Base-by-base conservation (phyloP, 2,329 filamentous ascomycete species). In the Phyllosticta paracitricarpa region DNA sequence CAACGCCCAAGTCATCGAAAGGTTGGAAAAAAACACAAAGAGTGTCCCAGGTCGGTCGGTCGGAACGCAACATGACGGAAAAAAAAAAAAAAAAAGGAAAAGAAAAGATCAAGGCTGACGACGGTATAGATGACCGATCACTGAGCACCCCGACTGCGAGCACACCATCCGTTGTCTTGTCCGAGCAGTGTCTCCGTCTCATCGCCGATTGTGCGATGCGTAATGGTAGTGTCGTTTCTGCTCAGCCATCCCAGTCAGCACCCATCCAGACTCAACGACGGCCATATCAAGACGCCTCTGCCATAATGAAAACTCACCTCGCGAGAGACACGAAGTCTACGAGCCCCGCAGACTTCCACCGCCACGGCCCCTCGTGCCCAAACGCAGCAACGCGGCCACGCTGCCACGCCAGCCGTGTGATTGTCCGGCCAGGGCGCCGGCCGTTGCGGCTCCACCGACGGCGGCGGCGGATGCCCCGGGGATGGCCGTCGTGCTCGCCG, bases 281-380 rank as follows among this genome's bases (percentile, higher is more conserved):
- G 1, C 30, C 7, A 33, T 33, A 1, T 7, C 30, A 10, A 40
- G 10, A 40, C 8, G 14, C 33, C 10, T 17, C 10, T n/a, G 28
- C 28, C 28, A 1, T 30, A 4, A 30, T 30, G 14, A 17, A 48
- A 17, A n/a, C 53, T 58, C 30, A 58, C 56, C 56, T 58, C 40
- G 8, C 19, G 5, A 8, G 51, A 35, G 51, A 61, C 40, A 48
- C 6, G 14, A 48, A 14, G 6, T 48, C 40, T 48, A 48, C 40
- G 40, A 48, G 14, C 40, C 40, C 52, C 52, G 22, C 52, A 54
- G 25, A 51, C 48, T 61, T 19, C 59, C 55, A 19, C 54, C 54
- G 33, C 54, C 54, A 57, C 59, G 54, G 55, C 59, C 59, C 54
- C 59, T 61, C 14, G 54, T 57, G 28, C 54, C 59, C 51, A 61